Evolutionary conservation across 202 grass and related monocot genomes (phyloP).

Genomic region (Tripidium arundinaceum): DNA sequence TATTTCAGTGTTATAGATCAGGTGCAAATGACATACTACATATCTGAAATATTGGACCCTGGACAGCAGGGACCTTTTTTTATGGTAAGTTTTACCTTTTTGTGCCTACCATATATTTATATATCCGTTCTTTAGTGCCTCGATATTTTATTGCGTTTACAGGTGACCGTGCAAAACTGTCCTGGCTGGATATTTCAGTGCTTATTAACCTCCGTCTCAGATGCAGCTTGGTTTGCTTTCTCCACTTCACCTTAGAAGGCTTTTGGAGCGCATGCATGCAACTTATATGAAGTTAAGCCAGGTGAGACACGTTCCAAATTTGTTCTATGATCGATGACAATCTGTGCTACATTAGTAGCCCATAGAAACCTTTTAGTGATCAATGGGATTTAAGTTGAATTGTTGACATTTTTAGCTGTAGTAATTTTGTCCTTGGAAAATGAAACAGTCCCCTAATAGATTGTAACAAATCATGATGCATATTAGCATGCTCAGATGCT

Average conservation of each 20-base stretch:
- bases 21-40: conserved; percentile 68
- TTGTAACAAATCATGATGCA: neutral
- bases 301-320: conserved; percentile 36
- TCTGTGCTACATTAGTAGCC: neutral
- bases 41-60: conserved; percentile 89
- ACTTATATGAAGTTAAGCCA: conserved; percentile 98
- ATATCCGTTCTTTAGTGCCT: conserved; percentile 30
- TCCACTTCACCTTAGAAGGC: conserved; percentile 68
- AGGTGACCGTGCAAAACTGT: conserved; percentile 74
- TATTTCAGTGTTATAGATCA: conserved; percentile 77
- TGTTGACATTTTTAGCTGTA: neutral
- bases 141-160: conserved; percentile 30
- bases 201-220: conserved; percentile 50
- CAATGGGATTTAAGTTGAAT: conserved; percentile 1
- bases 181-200: no score
- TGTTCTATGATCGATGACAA: neutral
- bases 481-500: neutral
- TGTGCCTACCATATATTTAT: neutral
- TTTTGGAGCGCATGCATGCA: conserved; percentile 95
- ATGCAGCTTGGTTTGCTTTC: conserved; percentile 83
- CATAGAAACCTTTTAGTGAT: neutral
- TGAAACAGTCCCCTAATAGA: neutral
- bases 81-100: conserved; percentile 52
- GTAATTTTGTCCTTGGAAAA: neutral
- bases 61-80: conserved; percentile 75